Base-by-base conservation (phyloP, 2,329 filamentous ascomycete species). In the Hymenoscyphus occultus region DNA sequence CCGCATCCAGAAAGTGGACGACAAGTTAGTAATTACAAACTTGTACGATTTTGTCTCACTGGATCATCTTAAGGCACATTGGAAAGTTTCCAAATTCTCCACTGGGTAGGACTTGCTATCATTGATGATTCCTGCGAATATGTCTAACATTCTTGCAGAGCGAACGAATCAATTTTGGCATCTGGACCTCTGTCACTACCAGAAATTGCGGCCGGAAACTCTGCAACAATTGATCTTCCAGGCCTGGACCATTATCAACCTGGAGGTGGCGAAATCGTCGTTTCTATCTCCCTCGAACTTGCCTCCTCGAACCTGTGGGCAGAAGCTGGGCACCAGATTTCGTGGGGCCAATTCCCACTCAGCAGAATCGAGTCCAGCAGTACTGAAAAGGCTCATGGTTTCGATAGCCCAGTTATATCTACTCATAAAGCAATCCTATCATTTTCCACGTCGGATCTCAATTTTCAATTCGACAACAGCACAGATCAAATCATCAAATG, bases 11-110 rank as follows among this genome's bases (percentile, higher is more conserved):
- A 58, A 39, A 39, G 19, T 59, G 19, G 61, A 51, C 19, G 56
- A 59, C 5, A 42, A 76, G 2, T 76, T 83, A 16, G 70, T 80
- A 1, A 67, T 80, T 2, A 70, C 69, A 39, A 80, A 80, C 48
- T 78, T 81, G 6, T 85, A 87, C 71, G 84, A 87, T 71, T 86
- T 84, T 64, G 71, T 81, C 57, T 76, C 74, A 1, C 76, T 86
- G 2, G 80, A 83, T 61, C 81, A 86, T 68, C 72, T 86, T 7
- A 57, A 60, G n/a, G 58, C 63, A 57, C 58, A 59, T 51, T 56
- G 59, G 58, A 57, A 39, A 28, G 7, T 61, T 31, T 61, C 51
- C 16, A 64, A 32, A n/a, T 63, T 58, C 42, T 42, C 56, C 10
- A 39, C 56, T 14, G 54, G 61, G 61, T 63, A 63, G n/a, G 61